Evolutionary conservation across 129 eudicot species (phyloP).

Genomic region (Dittrichia graveolens): DNA sequence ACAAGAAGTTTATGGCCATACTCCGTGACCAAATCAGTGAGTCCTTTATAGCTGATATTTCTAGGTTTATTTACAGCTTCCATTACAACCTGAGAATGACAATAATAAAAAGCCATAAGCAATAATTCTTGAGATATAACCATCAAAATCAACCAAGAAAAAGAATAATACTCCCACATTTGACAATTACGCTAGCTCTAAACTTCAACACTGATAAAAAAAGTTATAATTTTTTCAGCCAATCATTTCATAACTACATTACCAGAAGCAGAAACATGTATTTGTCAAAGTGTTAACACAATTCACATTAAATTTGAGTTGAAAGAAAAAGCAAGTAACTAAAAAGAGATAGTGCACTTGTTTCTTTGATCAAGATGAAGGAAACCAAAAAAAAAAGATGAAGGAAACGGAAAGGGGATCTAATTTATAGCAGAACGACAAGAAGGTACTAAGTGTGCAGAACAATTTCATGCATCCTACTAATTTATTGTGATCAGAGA

Average conservation of each 20-base stretch:
- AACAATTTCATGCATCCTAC: not conserved
- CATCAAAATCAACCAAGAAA: not conserved
- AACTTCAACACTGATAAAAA: conserved; percentile 3
- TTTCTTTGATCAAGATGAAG: no score
- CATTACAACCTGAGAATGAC: conserved; percentile 71
- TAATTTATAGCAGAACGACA: not conserved
- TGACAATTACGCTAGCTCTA: not conserved
- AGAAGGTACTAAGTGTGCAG: not conserved
- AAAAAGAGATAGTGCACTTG: no score
- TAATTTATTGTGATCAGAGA: not conserved
- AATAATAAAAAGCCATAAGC: not conserved
- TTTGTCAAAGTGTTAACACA: not conserved
- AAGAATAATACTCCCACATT: not conserved
- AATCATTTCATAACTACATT: not conserved
- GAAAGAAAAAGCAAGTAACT: not conserved
- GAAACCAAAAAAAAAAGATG: no score
- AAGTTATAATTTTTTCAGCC: not conserved
- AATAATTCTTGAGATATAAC: not conserved
- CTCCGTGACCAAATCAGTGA: conserved; percentile 97
- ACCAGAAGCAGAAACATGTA: not conserved
- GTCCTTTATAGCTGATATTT: conserved; percentile 88
- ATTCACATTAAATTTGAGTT: not conserved
- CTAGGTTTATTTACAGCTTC: conserved; percentile 98
- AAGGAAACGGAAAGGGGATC: no score
- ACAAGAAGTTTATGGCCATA: conserved; percentile 38